Conservation (phyloP, 2,329 filamentous ascomycete species). For the Fusarium azukiicola region DNA sequence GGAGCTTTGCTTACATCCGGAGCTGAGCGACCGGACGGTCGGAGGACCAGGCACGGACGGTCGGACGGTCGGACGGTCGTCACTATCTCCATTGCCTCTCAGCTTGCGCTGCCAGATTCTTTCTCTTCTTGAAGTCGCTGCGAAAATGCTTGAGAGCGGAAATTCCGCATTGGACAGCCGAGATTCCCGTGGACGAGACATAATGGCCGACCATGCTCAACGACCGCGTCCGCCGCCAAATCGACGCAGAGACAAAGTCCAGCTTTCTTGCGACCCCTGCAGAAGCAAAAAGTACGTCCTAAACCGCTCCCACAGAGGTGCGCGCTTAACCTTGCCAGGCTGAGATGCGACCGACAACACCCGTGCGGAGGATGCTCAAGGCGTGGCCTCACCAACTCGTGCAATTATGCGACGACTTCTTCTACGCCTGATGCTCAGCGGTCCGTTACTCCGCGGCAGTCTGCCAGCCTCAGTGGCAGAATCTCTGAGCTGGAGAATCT, state of each 20-base stretch:
- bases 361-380: slow-evolving; percentile 40
- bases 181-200: slow-evolving; percentile 16
- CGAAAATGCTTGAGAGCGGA: not conserved
- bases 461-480: slow-evolving; percentile 38
- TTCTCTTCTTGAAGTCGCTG: not conserved
- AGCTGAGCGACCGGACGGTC: not conserved
- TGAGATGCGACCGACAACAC: slow-evolving; percentile 40
- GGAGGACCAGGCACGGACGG: slow-evolving; percentile 26
- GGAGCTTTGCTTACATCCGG: slow-evolving; percentile 25
- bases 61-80: slow-evolving; percentile 38
- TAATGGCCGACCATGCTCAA: slow-evolving; percentile 36
- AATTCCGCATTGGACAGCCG: not conserved
- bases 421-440: slow-evolving; percentile 25
- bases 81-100: slow-evolving; percentile 32
- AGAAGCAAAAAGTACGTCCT: slow-evolving; percentile 40
- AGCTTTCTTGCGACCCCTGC: slow-evolving; percentile 42
- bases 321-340: slow-evolving; percentile 30
- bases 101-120: slow-evolving; percentile 10
- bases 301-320: slow-evolving; percentile 14
- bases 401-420: slow-evolving; percentile 39
- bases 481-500: slow-evolving; percentile 41
- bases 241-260: slow-evolving; percentile 42
- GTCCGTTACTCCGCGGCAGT: slow-evolving; percentile 20
- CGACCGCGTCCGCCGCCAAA: slow-evolving; percentile 39
- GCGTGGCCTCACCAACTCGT: slow-evolving; percentile 33